Conservation (phyloP, 176 grass and related monocot species). For the Alopecurus myosuroides region DNA sequence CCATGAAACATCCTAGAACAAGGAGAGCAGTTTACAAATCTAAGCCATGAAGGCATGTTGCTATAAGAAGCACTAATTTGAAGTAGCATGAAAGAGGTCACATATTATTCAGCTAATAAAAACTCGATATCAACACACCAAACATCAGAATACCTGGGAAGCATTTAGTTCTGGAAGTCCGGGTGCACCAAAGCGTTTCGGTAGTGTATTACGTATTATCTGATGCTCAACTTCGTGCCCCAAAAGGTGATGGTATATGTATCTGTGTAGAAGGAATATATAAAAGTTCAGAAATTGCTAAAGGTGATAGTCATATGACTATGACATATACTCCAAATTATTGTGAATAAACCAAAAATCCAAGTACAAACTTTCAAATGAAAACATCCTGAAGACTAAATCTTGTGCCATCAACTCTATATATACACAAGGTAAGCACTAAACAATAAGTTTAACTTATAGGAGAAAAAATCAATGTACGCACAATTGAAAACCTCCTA, state of each 20-base stretch:
- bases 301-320: neutral
- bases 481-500: neutral
- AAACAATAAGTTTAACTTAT: neutral
- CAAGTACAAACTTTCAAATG: constrained; percentile 8
- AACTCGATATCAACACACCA: neutral
- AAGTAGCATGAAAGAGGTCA: neutral
- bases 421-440: neutral
- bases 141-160: constrained; percentile 69
- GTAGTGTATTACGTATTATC: constrained; percentile 82
- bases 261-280: constrained; percentile 35
- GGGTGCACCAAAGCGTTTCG: constrained; percentile 91
- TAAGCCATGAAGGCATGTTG: neutral
- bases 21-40: neutral
- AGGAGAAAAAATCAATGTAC: neutral
- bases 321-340: neutral
- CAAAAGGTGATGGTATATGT: constrained; percentile 99
- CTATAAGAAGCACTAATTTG: neutral
- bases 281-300: neutral
- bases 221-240: constrained; percentile 99
- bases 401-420: neutral
- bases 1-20: neutral
- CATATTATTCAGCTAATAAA: neutral
- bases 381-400: neutral
- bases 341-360: neutral
- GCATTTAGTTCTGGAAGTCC: constrained; percentile 99